Evolutionary conservation across 805 yeast genomes (phyloP).

Genomic region (Naumovozyma dairenensis): DNA sequence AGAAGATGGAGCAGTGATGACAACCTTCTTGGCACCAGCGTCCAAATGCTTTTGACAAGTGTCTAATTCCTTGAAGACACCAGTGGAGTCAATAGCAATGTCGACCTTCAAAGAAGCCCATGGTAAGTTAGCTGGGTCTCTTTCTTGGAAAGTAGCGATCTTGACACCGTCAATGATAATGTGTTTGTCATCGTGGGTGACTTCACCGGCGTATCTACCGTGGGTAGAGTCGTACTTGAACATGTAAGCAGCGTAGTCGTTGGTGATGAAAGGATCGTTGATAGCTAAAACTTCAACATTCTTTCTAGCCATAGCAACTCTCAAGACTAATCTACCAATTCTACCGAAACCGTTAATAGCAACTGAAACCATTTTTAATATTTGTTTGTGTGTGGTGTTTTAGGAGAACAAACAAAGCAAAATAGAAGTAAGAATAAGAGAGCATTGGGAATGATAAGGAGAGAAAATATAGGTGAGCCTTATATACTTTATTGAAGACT

Average conservation of each 20-base stretch:
- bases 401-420: neutral
- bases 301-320: slow-evolving; percentile 48
- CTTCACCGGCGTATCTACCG: slow-evolving; percentile 53
- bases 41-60: slow-evolving; percentile 60
- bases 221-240: slow-evolving; percentile 69
- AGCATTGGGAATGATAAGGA: no score
- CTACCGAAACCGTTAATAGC: slow-evolving; percentile 71
- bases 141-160: slow-evolving; percentile 48
- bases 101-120: slow-evolving; percentile 58
- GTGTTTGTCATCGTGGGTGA: slow-evolving; percentile 40
- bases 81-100: slow-evolving; percentile 61
- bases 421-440: neutral
- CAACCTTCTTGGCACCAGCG: slow-evolving; percentile 66
- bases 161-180: slow-evolving; percentile 44
- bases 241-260: slow-evolving; percentile 65
- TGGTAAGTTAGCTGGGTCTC: slow-evolving; percentile 59
- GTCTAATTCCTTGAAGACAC: slow-evolving; percentile 57
- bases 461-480: no score
- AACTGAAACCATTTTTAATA: slow-evolving; percentile 30
- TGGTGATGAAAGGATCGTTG: slow-evolving; percentile 61
- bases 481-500: no score
- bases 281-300: slow-evolving; percentile 51
- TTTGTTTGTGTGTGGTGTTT: slow-evolving; percentile 5
- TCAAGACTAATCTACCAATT: slow-evolving; percentile 59
- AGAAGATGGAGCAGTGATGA: slow-evolving; percentile 62